Conservation (phyloP, 495 filamentous ascomycete genomes). For the Lichina pygmaea region DNA sequence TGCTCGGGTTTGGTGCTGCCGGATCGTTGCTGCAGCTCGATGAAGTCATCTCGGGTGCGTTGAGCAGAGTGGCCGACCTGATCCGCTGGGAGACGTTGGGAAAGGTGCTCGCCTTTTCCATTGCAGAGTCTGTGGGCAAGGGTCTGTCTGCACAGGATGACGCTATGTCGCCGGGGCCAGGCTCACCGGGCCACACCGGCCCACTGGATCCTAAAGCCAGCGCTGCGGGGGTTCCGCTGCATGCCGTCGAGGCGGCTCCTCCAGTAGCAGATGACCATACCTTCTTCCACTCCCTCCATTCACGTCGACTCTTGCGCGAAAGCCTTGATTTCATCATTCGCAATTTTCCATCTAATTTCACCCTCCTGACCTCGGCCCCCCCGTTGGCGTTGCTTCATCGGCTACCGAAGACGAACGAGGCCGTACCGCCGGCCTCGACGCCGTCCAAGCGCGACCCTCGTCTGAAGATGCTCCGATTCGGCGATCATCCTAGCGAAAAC, state of each 20-base stretch:
- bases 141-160: neutral
- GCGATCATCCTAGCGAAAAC: constrained; percentile 25
- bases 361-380: constrained; percentile 16
- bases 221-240: too few relatives aligned
- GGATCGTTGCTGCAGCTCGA: neutral
- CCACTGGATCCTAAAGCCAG: too few relatives aligned
- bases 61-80: constrained; percentile 18
- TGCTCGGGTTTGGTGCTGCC: neutral
- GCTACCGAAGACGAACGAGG: constrained; percentile 10
- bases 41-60: neutral
- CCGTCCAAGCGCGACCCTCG: constrained; percentile 17
- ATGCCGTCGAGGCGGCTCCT: too few relatives aligned
- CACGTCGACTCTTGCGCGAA: constrained; percentile 11
- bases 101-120: constrained; percentile 15
- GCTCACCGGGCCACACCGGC: too few relatives aligned
- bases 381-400: constrained; percentile 15
- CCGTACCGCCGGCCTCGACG: constrained; percentile 1
- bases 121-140: constrained; percentile 10
- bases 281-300: neutral
- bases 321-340: constrained; percentile 18
- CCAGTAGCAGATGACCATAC: too few relatives aligned
- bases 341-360: constrained; percentile 20
- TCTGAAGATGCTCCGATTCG: constrained; percentile 35
- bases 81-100: constrained; percentile 28
- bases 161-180: too few relatives aligned